Base-by-base conservation (phyloP, 306 rosid genomes). In the Acacia melanoxylon region DNA sequence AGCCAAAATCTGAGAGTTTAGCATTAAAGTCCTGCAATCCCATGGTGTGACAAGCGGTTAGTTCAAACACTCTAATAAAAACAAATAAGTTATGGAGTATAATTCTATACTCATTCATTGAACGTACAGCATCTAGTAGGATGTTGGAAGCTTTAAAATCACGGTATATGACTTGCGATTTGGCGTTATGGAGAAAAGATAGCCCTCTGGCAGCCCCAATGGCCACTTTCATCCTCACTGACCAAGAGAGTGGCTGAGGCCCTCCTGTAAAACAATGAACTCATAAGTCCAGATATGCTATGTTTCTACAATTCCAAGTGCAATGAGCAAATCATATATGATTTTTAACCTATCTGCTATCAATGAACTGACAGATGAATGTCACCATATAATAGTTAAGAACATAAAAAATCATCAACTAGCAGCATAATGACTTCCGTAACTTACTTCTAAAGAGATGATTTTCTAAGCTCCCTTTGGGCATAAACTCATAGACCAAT, bases 121-220 rank as follows among this genome's bases (percentile, higher is more conserved):
- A 45, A 67, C 91, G 67, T 91, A 94, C 98, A 15, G 91, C 89
- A 78, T 92, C 98, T 70, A 94, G 85, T 66, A 94, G 89, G 85
- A 94, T 92, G 75, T 94, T 92, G 5, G 98, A 89, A 45, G 98
- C 98, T 78, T 94, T 94, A 14, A 94, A 94, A 81, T 94, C 98
- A 2, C 98, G 98, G 82, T 92, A 94, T 78, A 94, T 94, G 88
- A 94, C 94, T 83, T 91, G 98, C 11, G 92, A 78, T 85, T 92
- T 68, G 5, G 94, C 98, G 22, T 94, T 95, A 8, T 94, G 98
- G 72, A 94, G 98, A 85, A 92, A 91, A 78, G 85, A 82, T 41
- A 94, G 97, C 76, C 98, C 97, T 85, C 88, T 91, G 69, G 98
- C 98, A 65, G 98, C 97, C 80, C 92, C 95, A 54, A 91, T 88